These are phyloP conservation scores for Osmozyma mogii DNA, from an alignment of 805 yeast genomes.

Conservation along the genomic window DNA sequence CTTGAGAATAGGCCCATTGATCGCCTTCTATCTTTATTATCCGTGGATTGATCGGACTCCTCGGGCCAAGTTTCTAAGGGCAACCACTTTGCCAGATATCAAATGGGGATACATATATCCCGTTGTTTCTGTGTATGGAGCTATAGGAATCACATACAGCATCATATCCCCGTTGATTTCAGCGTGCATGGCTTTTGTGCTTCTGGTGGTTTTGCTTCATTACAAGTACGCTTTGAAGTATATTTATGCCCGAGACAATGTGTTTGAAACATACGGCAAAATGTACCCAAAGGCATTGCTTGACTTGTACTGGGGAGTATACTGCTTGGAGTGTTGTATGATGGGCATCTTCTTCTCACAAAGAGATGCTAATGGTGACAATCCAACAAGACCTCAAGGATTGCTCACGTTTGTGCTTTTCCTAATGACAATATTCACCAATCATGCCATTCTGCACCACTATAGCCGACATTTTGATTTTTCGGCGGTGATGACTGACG, in stretches of 20 bases:
- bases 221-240: slow-evolving; percentile 63
- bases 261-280: slow-evolving; percentile 60
- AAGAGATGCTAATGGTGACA: slow-evolving; percentile 37
- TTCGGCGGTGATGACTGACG: slow-evolving; percentile 13
- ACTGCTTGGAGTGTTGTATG: slow-evolving; percentile 71
- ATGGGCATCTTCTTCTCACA: slow-evolving; percentile 69
- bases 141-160: slow-evolving; percentile 72
- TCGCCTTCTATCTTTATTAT: slow-evolving; percentile 28
- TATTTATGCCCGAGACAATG: slow-evolving; percentile 43
- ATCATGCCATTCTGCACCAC: slow-evolving; percentile 41
- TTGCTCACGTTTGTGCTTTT: slow-evolving; percentile 45
- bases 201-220: slow-evolving; percentile 48
- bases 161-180: slow-evolving; percentile 74
- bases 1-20: slow-evolving; percentile 48
- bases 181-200: slow-evolving; percentile 49
- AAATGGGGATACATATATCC: slow-evolving; percentile 81
- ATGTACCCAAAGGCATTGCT: slow-evolving; percentile 68
- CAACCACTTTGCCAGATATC: slow-evolving; percentile 37
- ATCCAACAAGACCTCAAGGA: slow-evolving; percentile 40
- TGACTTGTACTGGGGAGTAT: slow-evolving; percentile 74
- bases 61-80: slow-evolving; percentile 41
- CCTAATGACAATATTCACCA: slow-evolving; percentile 48
- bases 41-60: slow-evolving; percentile 50
- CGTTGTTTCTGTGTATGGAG: slow-evolving; percentile 64
- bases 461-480: slow-evolving; percentile 25